These are phyloP conservation scores for Proliferodiscus dingleyae DNA, from an alignment of 2,329 filamentous ascomycete genomes.

Conservation along the genomic window DNA sequence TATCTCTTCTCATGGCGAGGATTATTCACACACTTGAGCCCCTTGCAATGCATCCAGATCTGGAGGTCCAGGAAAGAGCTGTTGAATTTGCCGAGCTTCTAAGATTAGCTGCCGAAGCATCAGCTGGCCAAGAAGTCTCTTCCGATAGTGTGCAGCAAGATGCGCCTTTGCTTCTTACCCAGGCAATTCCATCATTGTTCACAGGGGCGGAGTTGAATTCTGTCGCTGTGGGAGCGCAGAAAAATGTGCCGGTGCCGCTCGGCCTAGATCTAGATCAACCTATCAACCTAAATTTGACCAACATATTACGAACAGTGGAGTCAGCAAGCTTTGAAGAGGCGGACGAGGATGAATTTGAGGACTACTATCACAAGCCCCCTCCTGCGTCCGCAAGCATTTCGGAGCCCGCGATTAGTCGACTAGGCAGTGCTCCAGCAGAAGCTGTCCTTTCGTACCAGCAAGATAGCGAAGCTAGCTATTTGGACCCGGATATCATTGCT, in stretches of 20 bases:
- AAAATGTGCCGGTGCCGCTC: constrained; percentile 75
- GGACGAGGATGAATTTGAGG: constrained; percentile 62
- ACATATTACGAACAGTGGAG: constrained; percentile 57
- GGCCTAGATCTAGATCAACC: constrained; percentile 74
- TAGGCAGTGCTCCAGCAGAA: constrained; percentile 45
- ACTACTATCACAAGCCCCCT: constrained; percentile 57
- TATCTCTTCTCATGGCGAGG: constrained; percentile 72
- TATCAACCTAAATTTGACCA: constrained; percentile 70
- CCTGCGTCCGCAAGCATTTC: constrained; percentile 43
- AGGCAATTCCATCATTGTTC: constrained; percentile 86
- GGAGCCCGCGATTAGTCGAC: constrained; percentile 51
- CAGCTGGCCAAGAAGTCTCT: constrained; percentile 58
- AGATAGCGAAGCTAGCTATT: constrained; percentile 56
- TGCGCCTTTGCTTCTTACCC: constrained; percentile 77
- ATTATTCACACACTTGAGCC: constrained; percentile 79
- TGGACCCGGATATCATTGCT: constrained; percentile 70
- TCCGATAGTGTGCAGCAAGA: constrained; percentile 54
- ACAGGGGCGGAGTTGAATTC: constrained; percentile 85
- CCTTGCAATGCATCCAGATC: constrained; percentile 72
- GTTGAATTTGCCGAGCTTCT: constrained; percentile 90
- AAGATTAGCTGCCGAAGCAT: constrained; percentile 79
- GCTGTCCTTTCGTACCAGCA: constrained; percentile 52
- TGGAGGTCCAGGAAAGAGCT: constrained; percentile 92
- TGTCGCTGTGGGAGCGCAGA: constrained; percentile 75
- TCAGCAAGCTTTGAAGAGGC: constrained; percentile 44